Evolutionary conservation across 331 rosid genomes (phyloP), one percentile per base, ranked within the genome.

Genomic region (Erythrophleum ivorense): DNA sequence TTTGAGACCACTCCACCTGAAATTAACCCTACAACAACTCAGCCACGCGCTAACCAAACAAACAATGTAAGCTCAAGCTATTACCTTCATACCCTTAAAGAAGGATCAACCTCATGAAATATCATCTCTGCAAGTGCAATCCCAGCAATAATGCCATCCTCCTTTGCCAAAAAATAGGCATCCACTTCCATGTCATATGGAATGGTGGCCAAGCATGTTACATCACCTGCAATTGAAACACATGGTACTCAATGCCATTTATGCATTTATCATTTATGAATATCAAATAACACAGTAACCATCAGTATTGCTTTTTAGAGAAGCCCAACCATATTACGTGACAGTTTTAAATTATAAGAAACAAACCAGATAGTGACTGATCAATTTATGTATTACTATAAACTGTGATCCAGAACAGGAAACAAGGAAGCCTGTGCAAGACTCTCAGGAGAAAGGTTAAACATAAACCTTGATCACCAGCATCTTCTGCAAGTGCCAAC

Each of bases 81-180:
- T 74, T 67, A 71, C 65, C 71, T 83, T 77, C 64, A 52, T 89
- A 91, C 98, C 94, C 84, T 86, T 50, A 93, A 81, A 79, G 92
- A 90, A 81, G 98, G 97, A 85, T 95, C 97, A 86, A 95, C 93
- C 86, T 93, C 97, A 48, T 70, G 75, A 87, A 93, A 93, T 43
- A 91, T 89, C 90, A 91, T 90, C 84, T 93, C 92, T 19, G 97
- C 98, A 73, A 91, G 97, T 34, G 90, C 88, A 78, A 93, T 89
- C 48, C 98, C 98, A 3, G 98, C 98, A 31, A 93, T 53, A 49
- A 91, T 78, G 34, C 98, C 98, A 65, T 93, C 97, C 84, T 95
- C 98, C 89, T 95, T 93, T 9, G 92, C 97, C 86, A 95, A 87
- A 82, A 95, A 95, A 87, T 88, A 88, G 75, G 98, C 98, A 82